Evolutionary conservation across 75 land plant species (phyloP), one percentile per base, ranked within the genome.

Genomic region (Cupressus sempervirens): DNA sequence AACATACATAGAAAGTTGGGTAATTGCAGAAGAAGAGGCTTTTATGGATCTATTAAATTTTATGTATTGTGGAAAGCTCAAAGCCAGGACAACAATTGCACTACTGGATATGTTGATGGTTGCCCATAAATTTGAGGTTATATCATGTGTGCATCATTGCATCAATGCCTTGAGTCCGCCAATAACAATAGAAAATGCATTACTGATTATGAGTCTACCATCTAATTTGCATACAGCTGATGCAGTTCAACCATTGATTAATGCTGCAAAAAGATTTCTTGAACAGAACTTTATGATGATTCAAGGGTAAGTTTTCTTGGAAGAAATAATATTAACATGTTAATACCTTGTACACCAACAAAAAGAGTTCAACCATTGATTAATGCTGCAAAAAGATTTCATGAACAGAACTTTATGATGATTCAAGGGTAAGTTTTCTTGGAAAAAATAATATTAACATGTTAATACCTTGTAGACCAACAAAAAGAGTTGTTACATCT

Each of bases 111-210:
- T 91, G 23, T 83, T 91, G 18, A 87, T 89, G 83, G 92, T 88
- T n/a, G 91, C 92, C 0, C 87, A 91, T 82, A 91, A 91, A 65
- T 91, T 86, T 82, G 92, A 89, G 81, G 92, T 91, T 8, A 82
- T 89, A 36, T 84, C 91, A 15, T 91, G 91, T 79, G 84, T 91
- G 82, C 85, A 87, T 26, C 85, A 89, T 34, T 91, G 92, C 56
- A 87, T 85, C 75, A 84, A 80, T 41, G 75, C 84, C 23, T 86
- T 91, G 30, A 87, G 86, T 53, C 50, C 84, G 41, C 91, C 88
- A n/a, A 87, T 89, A 89, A 76, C 46, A 38, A 26, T 91, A 14
- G 92, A 91, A 50, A 86, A 88, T 76, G 92, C 92, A 76, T 76
- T 86, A 30, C 81, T 89, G 32, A 89, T 89, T 77, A 84, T 91